Conservation (phyloP, 345 rosid genomes). For the Eucalyptus tenuipes region DNA sequence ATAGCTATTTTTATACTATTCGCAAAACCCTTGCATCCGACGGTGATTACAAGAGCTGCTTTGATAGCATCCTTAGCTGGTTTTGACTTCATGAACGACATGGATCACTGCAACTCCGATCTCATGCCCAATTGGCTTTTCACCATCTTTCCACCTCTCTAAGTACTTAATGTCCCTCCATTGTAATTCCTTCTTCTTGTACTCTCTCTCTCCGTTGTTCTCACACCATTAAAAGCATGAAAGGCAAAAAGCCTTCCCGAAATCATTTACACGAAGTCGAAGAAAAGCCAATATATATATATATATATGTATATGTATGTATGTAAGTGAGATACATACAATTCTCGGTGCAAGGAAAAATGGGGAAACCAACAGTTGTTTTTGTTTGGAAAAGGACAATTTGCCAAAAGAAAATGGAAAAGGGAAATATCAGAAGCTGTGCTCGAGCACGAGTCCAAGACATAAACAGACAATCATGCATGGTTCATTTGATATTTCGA, state of each 20-base stretch:
- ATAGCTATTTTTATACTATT: constrained; percentile 26
- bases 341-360: too few relatives aligned
- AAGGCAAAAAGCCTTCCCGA: not conserved
- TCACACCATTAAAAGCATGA: not conserved
- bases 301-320: too few relatives aligned
- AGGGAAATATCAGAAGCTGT: too few relatives aligned
- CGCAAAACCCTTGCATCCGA: constrained; percentile 9
- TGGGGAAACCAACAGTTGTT: too few relatives aligned
- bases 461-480: too few relatives aligned
- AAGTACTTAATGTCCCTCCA: constrained; percentile 40
- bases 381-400: too few relatives aligned
- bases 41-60: not conserved
- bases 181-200: constrained; percentile 13
- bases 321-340: too few relatives aligned
- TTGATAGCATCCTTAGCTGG: not conserved
- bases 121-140: constrained; percentile 25
- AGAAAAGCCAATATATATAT: too few relatives aligned
- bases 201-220: too few relatives aligned
- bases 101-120: constrained; percentile 62
- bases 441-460: too few relatives aligned
- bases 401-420: too few relatives aligned
- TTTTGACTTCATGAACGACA: constrained; percentile 42
- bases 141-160: constrained; percentile 25
- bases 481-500: too few relatives aligned
- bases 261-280: not conserved